A percentile compares a stretch with the other conserved stretches of the same genome.
Evolutionary conservation across 495 filamentous ascomycete species (phyloP).

Genomic region (Sporormia fimetaria): DNA sequence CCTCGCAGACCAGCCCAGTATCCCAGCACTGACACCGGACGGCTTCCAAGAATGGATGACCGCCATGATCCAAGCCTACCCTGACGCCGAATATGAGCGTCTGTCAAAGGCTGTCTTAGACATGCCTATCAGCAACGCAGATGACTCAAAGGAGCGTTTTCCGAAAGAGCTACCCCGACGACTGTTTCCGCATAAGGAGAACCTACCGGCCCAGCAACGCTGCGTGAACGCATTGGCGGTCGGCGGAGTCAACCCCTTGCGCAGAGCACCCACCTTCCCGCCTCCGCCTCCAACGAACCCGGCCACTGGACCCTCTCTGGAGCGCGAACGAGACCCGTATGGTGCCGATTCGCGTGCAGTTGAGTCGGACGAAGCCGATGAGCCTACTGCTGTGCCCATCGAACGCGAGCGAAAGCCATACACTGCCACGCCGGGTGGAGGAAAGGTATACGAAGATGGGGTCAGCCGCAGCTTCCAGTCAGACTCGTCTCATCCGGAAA

Average conservation of each 20-base stretch:
- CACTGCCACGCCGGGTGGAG: slow-evolving; percentile 42
- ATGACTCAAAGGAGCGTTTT: slow-evolving; percentile 62
- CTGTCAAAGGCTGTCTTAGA: slow-evolving; percentile 59
- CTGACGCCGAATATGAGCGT: slow-evolving; percentile 64
- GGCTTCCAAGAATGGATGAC: slow-evolving; percentile 76
- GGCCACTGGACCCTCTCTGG: slow-evolving; percentile 25
- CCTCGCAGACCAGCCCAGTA: slow-evolving; percentile 43
- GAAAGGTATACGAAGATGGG: slow-evolving; percentile 45
- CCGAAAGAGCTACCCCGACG: slow-evolving; percentile 67
- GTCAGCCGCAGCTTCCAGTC: slow-evolving; percentile 11
- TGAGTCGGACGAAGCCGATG: slow-evolving; percentile 35
- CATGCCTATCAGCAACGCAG: slow-evolving; percentile 65
- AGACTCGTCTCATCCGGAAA: slow-evolving; percentile 6
- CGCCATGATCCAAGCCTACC: slow-evolving; percentile 61
- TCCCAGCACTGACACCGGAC: slow-evolving; percentile 65
- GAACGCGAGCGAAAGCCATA: slow-evolving; percentile 57
- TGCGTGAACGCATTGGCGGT: slow-evolving; percentile 27
- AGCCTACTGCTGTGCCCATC: slow-evolving; percentile 38
- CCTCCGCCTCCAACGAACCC: slow-evolving; percentile 21
- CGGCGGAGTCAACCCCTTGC: slow-evolving; percentile 19
- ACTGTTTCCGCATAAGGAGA: slow-evolving; percentile 48
- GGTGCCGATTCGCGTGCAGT: slow-evolving; percentile 33
- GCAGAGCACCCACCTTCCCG: slow-evolving; percentile 23
- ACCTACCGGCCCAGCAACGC: slow-evolving; percentile 29
- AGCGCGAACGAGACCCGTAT: slow-evolving; percentile 45